Base-by-base conservation (phyloP, 495 filamentous ascomycete species). In the Annulohypoxylon bovei region DNA sequence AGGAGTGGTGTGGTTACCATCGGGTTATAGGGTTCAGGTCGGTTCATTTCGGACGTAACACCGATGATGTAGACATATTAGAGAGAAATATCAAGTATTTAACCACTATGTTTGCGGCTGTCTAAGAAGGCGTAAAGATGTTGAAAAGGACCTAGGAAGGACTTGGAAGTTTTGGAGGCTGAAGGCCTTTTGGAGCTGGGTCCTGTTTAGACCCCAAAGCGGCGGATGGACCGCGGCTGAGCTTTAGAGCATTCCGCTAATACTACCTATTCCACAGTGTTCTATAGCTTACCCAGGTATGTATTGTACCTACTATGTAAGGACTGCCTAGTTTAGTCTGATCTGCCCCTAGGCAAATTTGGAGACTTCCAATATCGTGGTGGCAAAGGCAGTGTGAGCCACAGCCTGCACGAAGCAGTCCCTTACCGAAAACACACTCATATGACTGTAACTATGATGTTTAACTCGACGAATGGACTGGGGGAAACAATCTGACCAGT, bases 11-110 rank as follows among this genome's bases (percentile, higher is more conserved):
- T 54, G 18, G 50, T 30, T 35, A 35, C 28, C 12, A n/a, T 35
- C 28, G 50, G 16, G 23, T 14, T 28, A 54, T 54, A 35, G n/a
- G 50, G 35, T 9, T 54, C 25, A 14, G 50, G 50, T 54, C 16
- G 50, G 50, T 35, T 54, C 50, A 54, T 54, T 35, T 54, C 50
- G 28, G 50, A 30, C 50, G 50, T 54, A 22, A 28, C 22, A 35
- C 28, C 22, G 9, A 35, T 35, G 16, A 54, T 54, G 30, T 33
- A 35, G 18, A 35, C 18, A 54, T 54, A 9, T 47, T 25, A 47
- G 20, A 28, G 46, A 28, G 46, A 14, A 25, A 50, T 28, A 54
- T 11, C 28, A 18, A 14, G 28, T n/a, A 54, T 54, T 54, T 54
- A 35, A 54, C 49, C 12, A 54, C 4, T 25, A 18, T 4, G 11